Conservation (phyloP, 202 grass and related monocot species). For the Musa balbisiana region DNA sequence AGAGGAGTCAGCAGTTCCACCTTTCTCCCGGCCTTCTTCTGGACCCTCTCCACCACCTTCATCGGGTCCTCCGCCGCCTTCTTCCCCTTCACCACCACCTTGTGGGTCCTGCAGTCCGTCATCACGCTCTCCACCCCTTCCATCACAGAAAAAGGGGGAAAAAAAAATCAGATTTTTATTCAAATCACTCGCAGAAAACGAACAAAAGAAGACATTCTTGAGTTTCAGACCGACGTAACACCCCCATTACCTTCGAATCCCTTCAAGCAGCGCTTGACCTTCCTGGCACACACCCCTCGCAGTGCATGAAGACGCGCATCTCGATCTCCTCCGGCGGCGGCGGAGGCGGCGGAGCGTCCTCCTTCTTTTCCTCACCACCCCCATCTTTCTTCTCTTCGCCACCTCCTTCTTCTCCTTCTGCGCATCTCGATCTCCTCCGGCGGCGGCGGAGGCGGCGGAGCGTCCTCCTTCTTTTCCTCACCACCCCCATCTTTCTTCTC, state of each 20-base stretch:
- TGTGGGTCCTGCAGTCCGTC: constrained; percentile 16
- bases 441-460: background rate
- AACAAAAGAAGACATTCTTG: background rate
- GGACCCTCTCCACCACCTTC: constrained; percentile 20
- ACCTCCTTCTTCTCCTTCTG: background rate
- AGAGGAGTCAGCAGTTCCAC: constrained; percentile 18
- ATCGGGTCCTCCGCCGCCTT: constrained; percentile 21
- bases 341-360: background rate
- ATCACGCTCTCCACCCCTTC: constrained; percentile 14
- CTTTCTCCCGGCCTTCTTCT: constrained; percentile 26
- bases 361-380: background rate
- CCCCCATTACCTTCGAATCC: constrained; percentile 11
- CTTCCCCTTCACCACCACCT: constrained; percentile 24
- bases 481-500: background rate
- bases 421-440: constrained; percentile 24
- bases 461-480: constrained; percentile 3
- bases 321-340: constrained; percentile 21
- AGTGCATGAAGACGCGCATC: constrained; percentile 24
- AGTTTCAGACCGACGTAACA: background rate
- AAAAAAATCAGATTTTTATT: background rate
- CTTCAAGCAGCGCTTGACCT: constrained; percentile 19
- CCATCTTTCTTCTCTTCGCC: constrained; percentile 1
- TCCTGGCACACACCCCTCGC: constrained; percentile 18
- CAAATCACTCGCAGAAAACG: background rate
- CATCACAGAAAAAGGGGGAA: background rate